These are phyloP conservation scores for Pythium phragmitis DNA, from an alignment of 352 stramenopile genomes.

Conservation along the genomic window DNA sequence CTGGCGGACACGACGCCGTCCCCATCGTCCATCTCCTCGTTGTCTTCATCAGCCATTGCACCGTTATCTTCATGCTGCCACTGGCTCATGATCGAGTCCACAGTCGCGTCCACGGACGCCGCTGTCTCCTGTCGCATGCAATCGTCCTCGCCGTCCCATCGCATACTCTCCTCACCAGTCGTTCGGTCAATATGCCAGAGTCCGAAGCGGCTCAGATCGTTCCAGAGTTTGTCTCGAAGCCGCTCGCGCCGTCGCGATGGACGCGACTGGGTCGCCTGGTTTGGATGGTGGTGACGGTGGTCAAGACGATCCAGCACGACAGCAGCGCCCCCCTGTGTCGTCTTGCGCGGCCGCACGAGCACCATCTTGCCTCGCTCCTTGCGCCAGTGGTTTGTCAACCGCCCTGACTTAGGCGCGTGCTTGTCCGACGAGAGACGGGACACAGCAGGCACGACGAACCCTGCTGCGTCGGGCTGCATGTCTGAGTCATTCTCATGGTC, in stretches of 20 bases:
- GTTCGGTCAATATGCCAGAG: constrained; percentile 42
- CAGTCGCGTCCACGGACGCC: constrained; percentile 40
- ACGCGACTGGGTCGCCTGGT: neutral
- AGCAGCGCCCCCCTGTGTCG: constrained; percentile 30
- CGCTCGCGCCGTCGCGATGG: constrained; percentile 15
- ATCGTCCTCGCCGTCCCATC: neutral
- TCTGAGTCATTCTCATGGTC: neutral
- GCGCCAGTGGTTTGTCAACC: constrained; percentile 3
- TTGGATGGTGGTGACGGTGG: constrained; percentile 7
- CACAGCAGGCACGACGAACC: constrained; percentile 39
- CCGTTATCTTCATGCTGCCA: constrained; percentile 3
- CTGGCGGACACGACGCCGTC: neutral
- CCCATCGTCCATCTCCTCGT: neutral
- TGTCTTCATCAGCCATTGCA: neutral
- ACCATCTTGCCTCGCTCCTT: constrained; percentile 20
- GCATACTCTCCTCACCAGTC: constrained; percentile 16
- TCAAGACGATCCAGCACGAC: constrained; percentile 34
- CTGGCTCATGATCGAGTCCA: constrained; percentile 62
- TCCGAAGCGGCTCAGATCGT: constrained; percentile 53
- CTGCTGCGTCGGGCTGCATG: neutral
- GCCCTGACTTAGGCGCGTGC: neutral
- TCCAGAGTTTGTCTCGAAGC: constrained; percentile 53
- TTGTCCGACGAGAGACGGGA: constrained; percentile 42
- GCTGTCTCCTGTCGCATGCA: constrained; percentile 23
- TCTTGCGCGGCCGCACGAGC: constrained; percentile 26